Evolutionary conservation across 164 flowering plant species (phyloP).

Genomic region (Vitis labrusca): DNA sequence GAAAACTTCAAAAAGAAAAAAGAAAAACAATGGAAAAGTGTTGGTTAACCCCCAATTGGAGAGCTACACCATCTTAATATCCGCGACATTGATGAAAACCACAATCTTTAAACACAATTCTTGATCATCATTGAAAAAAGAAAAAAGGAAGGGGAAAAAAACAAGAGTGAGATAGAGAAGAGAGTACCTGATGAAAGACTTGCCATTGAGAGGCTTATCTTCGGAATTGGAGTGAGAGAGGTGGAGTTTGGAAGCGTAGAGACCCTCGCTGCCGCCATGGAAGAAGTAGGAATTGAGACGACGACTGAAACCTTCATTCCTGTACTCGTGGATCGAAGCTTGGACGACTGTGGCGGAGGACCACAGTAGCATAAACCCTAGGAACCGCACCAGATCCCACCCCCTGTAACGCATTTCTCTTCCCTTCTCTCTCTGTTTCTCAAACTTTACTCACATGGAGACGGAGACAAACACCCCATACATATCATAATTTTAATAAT

Average conservation of each 20-base stretch:
- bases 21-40: no score
- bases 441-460: constrained; percentile 1
- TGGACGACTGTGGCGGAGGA: background rate
- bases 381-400: background rate
- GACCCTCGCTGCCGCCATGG: constrained; percentile 91
- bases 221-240: constrained; percentile 21
- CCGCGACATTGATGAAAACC: background rate
- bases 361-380: constrained; percentile 25
- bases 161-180: background rate
- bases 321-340: constrained; percentile 78
- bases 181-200: constrained; percentile 67
- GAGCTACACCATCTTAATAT: no score
- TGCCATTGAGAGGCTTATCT: constrained; percentile 48
- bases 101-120: background rate
- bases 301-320: constrained; percentile 49
- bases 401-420: constrained; percentile 1
- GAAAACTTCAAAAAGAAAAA: no score
- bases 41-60: no score
- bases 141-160: background rate
- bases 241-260: constrained; percentile 54
- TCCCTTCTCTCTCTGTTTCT: background rate
- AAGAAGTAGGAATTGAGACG: constrained; percentile 73
- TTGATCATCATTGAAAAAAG: background rate
- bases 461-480: no score
- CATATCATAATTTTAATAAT: no score